Evolutionary conservation across 352 stramenopile species (phyloP).

Genomic region (Phytopythium cucurbitacearum): DNA sequence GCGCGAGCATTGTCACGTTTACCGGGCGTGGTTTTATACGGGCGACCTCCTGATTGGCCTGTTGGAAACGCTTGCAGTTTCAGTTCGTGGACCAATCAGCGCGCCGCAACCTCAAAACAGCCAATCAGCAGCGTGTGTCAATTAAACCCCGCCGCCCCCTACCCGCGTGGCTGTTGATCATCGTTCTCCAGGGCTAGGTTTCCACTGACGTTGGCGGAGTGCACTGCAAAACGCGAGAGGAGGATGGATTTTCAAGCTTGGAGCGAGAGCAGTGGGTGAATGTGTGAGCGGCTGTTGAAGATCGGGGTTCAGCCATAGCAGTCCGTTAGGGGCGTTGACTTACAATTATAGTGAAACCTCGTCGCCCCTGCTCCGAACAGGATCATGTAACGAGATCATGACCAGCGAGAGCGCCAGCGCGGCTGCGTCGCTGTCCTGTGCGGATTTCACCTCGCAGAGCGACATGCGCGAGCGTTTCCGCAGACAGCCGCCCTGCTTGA

Average conservation of each 20-base stretch:
- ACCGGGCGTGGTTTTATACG: constrained; percentile 1
- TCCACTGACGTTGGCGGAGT: too few species aligned
- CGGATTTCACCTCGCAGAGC: too few species aligned
- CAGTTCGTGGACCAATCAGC: neutral
- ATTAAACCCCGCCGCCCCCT: neutral
- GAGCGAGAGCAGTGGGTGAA: too few species aligned
- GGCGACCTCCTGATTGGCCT: neutral
- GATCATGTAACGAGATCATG: too few species aligned
- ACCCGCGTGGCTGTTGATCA: constrained; percentile 1
- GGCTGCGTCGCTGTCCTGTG: too few species aligned
- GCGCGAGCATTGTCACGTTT: neutral
- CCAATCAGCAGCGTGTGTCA: neutral
- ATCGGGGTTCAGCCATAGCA: neutral
- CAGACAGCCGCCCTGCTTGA: too few species aligned
- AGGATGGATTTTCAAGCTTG: constrained; percentile 1
- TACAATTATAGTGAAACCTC: too few species aligned
- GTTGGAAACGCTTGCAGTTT: neutral
- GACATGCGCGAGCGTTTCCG: too few species aligned
- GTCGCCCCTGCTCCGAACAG: too few species aligned
- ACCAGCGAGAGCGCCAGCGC: too few species aligned
- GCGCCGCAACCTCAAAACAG: neutral
- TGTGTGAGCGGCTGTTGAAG: constrained; percentile 1
- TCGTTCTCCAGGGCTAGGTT: constrained; percentile 3
- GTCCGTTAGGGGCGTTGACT: too few species aligned
- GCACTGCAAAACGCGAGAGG: too few species aligned